A percentile compares a stretch with the other conserved stretches of the same genome.
phyloP scores from a whole-genome alignment of 1,284 basidiomycete species.

The Trichosporon inkin region DNA sequence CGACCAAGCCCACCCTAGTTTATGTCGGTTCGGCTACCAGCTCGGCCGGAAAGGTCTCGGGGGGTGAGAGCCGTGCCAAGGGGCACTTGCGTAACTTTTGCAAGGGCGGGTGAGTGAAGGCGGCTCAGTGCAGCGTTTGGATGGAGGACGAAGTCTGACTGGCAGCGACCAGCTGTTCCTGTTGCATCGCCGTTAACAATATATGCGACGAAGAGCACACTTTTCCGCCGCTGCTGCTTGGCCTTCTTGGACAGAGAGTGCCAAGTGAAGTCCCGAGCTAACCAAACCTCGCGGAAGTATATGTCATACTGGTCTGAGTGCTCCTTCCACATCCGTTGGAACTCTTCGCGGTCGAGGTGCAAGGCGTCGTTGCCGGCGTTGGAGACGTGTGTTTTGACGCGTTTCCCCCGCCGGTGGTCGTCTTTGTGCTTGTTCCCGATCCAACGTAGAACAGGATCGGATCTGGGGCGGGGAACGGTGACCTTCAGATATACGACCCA shows the following conservation, averaged over 20 bases:
- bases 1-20: neutral
- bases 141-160: neutral
- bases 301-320: neutral
- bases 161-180: neutral
- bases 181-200: too few species aligned
- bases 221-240: too few species aligned
- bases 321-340: neutral
- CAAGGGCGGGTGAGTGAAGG: neutral
- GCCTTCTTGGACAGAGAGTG: too few species aligned
- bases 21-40: neutral
- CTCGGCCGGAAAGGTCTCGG: neutral
- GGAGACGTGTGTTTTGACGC: neutral
- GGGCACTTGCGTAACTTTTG: neutral
- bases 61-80: neutral
- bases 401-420: neutral
- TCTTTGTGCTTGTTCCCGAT: neutral
- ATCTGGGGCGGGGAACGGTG: neutral
- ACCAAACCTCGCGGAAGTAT: neutral
- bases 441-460: neutral
- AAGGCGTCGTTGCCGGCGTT: neutral
- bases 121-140: neutral
- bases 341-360: neutral
- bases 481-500: neutral
- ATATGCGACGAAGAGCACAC: too few species aligned
- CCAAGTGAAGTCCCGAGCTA: neutral